These are phyloP conservation scores for Vaccinium myrtillus DNA, from an alignment of 148 eudicot genomes.

Conservation along the genomic window DNA sequence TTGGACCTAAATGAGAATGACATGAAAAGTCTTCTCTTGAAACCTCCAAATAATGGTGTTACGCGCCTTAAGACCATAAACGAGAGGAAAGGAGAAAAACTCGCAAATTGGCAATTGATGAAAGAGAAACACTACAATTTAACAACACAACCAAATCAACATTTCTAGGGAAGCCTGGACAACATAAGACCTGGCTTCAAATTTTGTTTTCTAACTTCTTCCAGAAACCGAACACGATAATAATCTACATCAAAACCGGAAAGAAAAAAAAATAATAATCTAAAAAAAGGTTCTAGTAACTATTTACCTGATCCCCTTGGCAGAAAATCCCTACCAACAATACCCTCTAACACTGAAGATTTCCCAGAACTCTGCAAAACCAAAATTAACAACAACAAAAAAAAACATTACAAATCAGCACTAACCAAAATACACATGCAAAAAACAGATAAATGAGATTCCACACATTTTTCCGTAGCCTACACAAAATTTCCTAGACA, in stretches of 20 bases:
- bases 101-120: background rate
- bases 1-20: background rate
- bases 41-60: background rate
- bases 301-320: constrained; percentile 73
- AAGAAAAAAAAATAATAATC: background rate
- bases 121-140: background rate
- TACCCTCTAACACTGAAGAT: constrained; percentile 77
- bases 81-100: background rate
- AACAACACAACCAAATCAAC: background rate
- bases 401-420: too few species aligned
- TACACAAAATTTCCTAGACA: background rate
- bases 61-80: background rate
- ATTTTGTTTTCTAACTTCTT: background rate
- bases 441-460: background rate
- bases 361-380: constrained; percentile 69
- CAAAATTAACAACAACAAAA: too few species aligned
- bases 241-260: background rate
- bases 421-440: background rate
- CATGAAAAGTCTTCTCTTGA: too few species aligned
- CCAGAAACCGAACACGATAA: background rate
- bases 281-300: background rate
- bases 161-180: background rate
- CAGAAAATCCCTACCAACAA: constrained; percentile 82
- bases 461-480: background rate
- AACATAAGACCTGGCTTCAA: background rate